phyloP scores from a whole-genome alignment of 129 eudicot species.

The Escallonia herrerae region DNA sequence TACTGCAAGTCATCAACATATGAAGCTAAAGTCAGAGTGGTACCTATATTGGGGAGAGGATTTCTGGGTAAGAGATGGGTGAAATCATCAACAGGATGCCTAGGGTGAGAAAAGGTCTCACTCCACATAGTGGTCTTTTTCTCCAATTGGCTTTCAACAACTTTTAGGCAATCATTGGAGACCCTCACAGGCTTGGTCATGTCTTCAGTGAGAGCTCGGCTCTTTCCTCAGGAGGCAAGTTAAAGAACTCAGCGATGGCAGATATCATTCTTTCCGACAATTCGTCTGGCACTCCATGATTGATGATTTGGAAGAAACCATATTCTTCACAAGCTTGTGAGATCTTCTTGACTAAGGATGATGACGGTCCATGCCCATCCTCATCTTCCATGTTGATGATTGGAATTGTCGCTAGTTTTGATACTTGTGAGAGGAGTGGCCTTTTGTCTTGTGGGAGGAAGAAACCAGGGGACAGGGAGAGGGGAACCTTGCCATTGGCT shows the following conservation, averaged over 20 bases:
- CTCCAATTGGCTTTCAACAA: background rate
- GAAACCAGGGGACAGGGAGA: constrained; percentile 4
- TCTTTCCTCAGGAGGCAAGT: constrained; percentile 5
- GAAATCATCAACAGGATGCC: constrained; percentile 12
- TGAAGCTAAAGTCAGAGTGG: too few relatives aligned
- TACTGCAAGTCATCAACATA: too few relatives aligned
- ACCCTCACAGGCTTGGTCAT: constrained; percentile 3
- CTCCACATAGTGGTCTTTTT: constrained; percentile 2
- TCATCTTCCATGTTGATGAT: background rate
- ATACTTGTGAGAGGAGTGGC: background rate
- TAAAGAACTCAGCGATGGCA: background rate
- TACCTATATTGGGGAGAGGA: background rate
- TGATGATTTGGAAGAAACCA: constrained; percentile 5
- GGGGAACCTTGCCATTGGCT: constrained; percentile 1
- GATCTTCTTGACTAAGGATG: background rate
- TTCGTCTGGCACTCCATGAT: constrained; percentile 1
- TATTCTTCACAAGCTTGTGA: constrained; percentile 2
- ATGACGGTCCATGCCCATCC: background rate
- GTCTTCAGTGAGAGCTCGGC: constrained; percentile 6
- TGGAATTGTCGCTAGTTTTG: background rate
- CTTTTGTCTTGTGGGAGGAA: constrained; percentile 3
- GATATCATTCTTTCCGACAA: background rate
- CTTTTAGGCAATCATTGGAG: constrained; percentile 5
- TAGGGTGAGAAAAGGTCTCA: constrained; percentile 9
- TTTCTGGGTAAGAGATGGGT: background rate